Base-by-base conservation (phyloP, 2,329 filamentous ascomycete genomes). In the Penicillium brevicompactum region DNA sequence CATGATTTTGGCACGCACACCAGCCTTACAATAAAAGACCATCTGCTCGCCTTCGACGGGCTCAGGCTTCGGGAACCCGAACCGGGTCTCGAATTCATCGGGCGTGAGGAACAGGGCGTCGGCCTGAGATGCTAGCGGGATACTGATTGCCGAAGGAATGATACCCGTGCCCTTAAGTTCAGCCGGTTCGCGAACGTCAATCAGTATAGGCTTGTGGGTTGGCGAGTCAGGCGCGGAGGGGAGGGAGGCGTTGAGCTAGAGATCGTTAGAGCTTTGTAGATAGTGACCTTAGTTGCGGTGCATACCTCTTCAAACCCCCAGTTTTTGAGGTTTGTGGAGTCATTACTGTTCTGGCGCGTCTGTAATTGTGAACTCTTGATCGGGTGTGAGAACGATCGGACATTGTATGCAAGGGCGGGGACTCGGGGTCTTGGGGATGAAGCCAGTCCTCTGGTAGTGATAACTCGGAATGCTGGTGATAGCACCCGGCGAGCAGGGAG, bases 1-100 rank as follows among this genome's bases (percentile, higher is more conserved):
- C 6, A 92, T 92, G 0, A 89, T 84, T 44, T 82, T 80, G 64
- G 90, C 91, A 70, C 94, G 82, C 60, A 97, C 90, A 2, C 94
- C 94, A 0, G 92, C 87, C 78, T 91, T 95, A 77, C 94, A 99
- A 74, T 96, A 97, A 68, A 97, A 94, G 4, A 97, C 82, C 13
- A 96, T 65, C 43, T 61, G 43, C 22, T 61, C 64, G 3, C 63
- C 72, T 61, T 84, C 79, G 31, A 84, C 80, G 56, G 78, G 78
- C 2, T 67, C 66, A 0, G 88, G 92, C 57, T 90, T 89, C 56
- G 81, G 76, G 68, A 89, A 96, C 4, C 91, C 92, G 74, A 91
- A 92, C 14, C 87, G 78, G 57, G 91, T 90, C 69, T 89, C 84
- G 69, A 97, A 97, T 60, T 96, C 92, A 11, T 90, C 88, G 0